A percentile compares a stretch with the other conserved stretches of the same genome.
Evolutionary conservation across 1,284 basidiomycete genomes (phyloP).

Genomic region (Vanrija sp.): DNA sequence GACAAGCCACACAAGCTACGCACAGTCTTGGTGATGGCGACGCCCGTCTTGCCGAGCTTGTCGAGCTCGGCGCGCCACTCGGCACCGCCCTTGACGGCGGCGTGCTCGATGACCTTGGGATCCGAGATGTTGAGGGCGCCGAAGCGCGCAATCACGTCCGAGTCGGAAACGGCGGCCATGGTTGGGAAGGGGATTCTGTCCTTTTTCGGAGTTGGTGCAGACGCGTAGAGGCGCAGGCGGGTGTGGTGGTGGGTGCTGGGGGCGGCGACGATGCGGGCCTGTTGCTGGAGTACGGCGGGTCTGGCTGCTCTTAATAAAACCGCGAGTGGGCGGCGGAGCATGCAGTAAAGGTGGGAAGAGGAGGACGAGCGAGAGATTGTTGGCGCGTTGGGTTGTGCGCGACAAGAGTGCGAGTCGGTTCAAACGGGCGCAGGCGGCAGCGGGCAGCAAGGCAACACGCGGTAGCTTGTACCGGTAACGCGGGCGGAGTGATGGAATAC

Average conservation of each 20-base stretch:
- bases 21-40: slow-evolving; percentile 44
- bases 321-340: slow-evolving; percentile 18
- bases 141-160: slow-evolving; percentile 56
- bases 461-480: no score
- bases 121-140: slow-evolving; percentile 38
- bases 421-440: no score
- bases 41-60: slow-evolving; percentile 32
- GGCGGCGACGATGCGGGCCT: background rate
- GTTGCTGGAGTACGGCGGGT: background rate
- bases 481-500: no score
- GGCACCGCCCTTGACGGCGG: slow-evolving; percentile 34
- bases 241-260: background rate
- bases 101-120: slow-evolving; percentile 42
- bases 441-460: no score
- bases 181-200: slow-evolving; percentile 21
- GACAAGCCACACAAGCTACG: slow-evolving; percentile 18
- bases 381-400: background rate
- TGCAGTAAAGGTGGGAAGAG: background rate
- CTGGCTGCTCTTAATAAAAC: slow-evolving; percentile 15
- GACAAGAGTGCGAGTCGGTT: background rate
- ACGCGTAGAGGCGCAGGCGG: background rate
- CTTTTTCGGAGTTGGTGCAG: slow-evolving; percentile 1
- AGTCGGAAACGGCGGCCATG: slow-evolving; percentile 72
- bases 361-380: background rate
- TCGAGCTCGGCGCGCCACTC: slow-evolving; percentile 47